Evolutionary conservation across 2,329 filamentous ascomycete genomes (phyloP).

Genomic region (Cercospora berteroae): DNA sequence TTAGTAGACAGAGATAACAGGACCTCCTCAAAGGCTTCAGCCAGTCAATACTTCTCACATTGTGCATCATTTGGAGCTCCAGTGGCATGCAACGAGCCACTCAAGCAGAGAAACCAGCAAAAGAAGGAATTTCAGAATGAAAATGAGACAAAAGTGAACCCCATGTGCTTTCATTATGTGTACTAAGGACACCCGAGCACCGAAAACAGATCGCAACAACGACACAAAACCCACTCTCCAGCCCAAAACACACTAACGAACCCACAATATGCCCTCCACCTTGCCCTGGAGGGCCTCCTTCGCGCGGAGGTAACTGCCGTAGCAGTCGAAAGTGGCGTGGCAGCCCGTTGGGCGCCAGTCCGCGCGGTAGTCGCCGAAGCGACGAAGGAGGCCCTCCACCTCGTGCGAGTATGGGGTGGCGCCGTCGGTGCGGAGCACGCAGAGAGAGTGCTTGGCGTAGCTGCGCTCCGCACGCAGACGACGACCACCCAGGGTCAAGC

Average conservation of each 20-base stretch:
- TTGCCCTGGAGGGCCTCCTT: slow-evolving; percentile 1
- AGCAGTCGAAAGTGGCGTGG: neutral
- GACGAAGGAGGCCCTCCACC: neutral
- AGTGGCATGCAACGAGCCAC: neutral
- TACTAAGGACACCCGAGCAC: neutral
- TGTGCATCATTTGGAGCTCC: neutral
- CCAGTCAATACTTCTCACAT: no score
- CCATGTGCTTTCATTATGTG: neutral
- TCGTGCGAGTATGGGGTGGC: neutral
- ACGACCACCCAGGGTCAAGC: neutral
- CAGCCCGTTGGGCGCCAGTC: neutral
- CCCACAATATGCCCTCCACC: neutral
- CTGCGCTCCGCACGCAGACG: neutral
- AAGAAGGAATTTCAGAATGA: neutral
- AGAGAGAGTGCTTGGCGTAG: slow-evolving; percentile 1
- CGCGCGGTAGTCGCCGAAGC: neutral
- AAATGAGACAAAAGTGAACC: neutral
- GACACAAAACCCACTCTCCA: neutral
- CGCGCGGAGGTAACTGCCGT: neutral
- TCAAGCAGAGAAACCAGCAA: neutral
- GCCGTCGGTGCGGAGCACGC: neutral
- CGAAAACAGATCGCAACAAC: neutral
- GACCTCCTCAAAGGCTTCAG: neutral
- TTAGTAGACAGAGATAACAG: neutral
- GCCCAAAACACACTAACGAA: neutral